Base-by-base conservation (phyloP, 148 eudicot genomes). In the Amaranthus cruentus region DNA sequence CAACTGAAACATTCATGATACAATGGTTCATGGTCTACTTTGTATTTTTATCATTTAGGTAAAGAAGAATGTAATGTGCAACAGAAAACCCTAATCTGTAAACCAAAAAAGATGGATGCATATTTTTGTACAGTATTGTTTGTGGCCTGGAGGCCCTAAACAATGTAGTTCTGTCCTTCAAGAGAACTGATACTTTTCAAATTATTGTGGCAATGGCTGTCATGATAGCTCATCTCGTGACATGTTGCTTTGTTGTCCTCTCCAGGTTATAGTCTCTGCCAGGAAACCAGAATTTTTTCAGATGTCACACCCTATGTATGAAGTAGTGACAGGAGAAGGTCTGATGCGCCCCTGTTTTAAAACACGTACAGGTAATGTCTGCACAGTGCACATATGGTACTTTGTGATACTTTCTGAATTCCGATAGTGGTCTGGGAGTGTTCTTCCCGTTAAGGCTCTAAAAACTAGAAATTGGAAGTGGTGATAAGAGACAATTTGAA, bases 221-320 rank as follows among this genome's bases (percentile, higher is more conserved):
- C 53, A 73, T 53, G 53, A 64, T 14, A 63, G 15, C 4, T 73
- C 38, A 4, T 62, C 47, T 63, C 38, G 51, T 63, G 50, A 67
- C 78, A 71, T 9, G 15, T 69, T 67, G 47, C 43, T 56, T 68
- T 44, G 47, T 73, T 78, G 42, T 81, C 78, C 55, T 69, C 69
- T 80, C 53, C 73, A 94, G 98, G 97, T 94, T 71, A 94, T 94
- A 62, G 97, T 91, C 75, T 94, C 98, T 54, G 91, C 98, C 62
- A 88, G 98, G 73, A 94, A 94, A 85, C 98, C 98, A 73, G 98
- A 94, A 80, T 94, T 94, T 79, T 94, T 94, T 77, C 98, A 91
- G 74, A 91, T 84, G 90, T 84, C 98, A 43, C 98, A 94, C 73
- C 98, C 98, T 11, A 78, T 94, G 90, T 91, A 94, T 79, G 98